A percentile compares a stretch with the other conserved stretches of the same genome.
phyloP scores from a whole-genome alignment of 768 basidiomycete species.

The Lactarius trivialis region DNA sequence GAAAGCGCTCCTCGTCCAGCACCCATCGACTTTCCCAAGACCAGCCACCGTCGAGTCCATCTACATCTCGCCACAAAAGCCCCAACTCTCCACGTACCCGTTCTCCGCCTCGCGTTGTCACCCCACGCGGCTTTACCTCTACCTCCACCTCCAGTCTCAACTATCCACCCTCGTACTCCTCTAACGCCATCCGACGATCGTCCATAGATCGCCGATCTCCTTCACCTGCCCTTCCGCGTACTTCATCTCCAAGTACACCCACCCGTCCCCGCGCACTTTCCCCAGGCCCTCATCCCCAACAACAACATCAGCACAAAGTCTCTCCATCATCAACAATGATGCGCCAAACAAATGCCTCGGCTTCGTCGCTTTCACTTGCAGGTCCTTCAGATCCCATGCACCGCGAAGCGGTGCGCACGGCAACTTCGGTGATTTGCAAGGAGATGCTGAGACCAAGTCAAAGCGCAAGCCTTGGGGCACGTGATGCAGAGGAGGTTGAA shows the following conservation, averaged over 20 bases:
- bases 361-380: conserved; percentile 42
- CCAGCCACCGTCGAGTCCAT: conserved; percentile 37
- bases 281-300: conserved; percentile 1
- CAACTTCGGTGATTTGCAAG: conserved; percentile 57
- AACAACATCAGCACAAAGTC: conserved; percentile 23
- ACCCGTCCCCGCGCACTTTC: conserved; percentile 10
- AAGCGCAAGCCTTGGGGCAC: conserved; percentile 42
- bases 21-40: conserved; percentile 38
- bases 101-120: conserved; percentile 36
- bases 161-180: conserved; percentile 29
- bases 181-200: conserved; percentile 27
- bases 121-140: conserved; percentile 40
- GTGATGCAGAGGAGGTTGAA: conserved; percentile 75
- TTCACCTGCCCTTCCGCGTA: conserved; percentile 32
- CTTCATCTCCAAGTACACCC: conserved; percentile 22
- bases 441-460: conserved; percentile 60
- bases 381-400: conserved; percentile 46
- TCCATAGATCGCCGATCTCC: conserved; percentile 32
- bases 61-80: conserved; percentile 36
- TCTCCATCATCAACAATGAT: conserved; percentile 36
- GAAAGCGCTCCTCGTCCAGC: conserved; percentile 31
- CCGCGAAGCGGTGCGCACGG: conserved; percentile 61
- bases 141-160: conserved; percentile 45
- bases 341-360: conserved; percentile 53
- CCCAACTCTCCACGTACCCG: conserved; percentile 5